Evolutionary conservation across 495 filamentous ascomycete genomes (phyloP).

Genomic region (Penicillium verhagenii): DNA sequence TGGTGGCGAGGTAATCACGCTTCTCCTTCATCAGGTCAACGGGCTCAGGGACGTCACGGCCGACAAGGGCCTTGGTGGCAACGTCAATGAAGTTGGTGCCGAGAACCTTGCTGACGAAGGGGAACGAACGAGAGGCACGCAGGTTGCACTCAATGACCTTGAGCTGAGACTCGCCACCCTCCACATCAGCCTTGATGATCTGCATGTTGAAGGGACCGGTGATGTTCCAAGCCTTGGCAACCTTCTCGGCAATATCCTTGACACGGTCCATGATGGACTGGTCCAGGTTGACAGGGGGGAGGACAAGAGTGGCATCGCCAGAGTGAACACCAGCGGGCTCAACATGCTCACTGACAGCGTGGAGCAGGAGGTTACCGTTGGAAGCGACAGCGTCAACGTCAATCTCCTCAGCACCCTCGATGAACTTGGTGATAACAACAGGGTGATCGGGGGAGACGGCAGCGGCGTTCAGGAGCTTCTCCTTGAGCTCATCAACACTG

Average conservation of each 20-base stretch:
- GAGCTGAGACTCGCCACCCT: slow-evolving; percentile 68
- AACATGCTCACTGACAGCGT: slow-evolving; percentile 94
- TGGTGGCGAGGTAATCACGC: slow-evolving; percentile 91
- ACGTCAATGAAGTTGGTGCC: slow-evolving; percentile 97
- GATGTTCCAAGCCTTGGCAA: slow-evolving; percentile 95
- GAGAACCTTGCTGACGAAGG: slow-evolving; percentile 95
- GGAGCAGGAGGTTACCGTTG: slow-evolving; percentile 79
- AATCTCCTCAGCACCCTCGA: slow-evolving; percentile 95
- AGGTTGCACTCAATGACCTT: slow-evolving; percentile 99
- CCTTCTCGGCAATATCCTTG: slow-evolving; percentile 93
- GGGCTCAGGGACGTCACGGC: slow-evolving; percentile 80
- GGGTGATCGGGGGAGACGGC: slow-evolving; percentile 95
- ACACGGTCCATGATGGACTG: slow-evolving; percentile 73
- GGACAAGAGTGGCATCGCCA: slow-evolving; percentile 88
- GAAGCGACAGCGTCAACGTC: slow-evolving; percentile 95
- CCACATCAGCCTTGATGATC: slow-evolving; percentile 85
- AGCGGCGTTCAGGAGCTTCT: slow-evolving; percentile 82
- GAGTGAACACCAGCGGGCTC: slow-evolving; percentile 97
- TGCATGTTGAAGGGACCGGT: slow-evolving; percentile 99
- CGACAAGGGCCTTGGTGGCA: slow-evolving; percentile 89
- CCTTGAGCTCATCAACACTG: slow-evolving; percentile 79
- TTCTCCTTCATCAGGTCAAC: slow-evolving; percentile 84
- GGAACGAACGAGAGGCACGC: slow-evolving; percentile 95
- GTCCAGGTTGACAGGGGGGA: slow-evolving; percentile 79
- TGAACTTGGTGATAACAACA: slow-evolving; percentile 98